These are phyloP conservation scores for Scalesia atractyloides DNA, from an alignment of 129 eudicot genomes.

Conservation along the genomic window DNA sequence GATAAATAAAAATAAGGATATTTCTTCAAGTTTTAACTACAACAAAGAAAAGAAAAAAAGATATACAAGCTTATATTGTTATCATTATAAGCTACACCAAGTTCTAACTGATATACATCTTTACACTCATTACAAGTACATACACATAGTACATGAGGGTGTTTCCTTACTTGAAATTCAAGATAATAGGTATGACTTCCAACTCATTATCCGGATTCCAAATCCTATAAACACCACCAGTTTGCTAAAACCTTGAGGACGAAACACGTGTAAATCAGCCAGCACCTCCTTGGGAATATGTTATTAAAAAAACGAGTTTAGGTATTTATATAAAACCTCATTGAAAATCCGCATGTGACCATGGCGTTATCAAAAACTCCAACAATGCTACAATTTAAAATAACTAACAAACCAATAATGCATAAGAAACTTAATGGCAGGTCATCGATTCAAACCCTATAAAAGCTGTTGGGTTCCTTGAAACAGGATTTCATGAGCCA, in stretches of 20 bases:
- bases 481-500: background rate
- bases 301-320: too few relatives aligned
- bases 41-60: background rate
- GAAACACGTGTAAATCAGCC: too few relatives aligned
- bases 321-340: background rate
- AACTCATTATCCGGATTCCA: too few relatives aligned
- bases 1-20: background rate
- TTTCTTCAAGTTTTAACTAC: background rate
- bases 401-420: background rate
- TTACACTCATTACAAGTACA: background rate
- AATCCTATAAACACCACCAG: background rate
- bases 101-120: constrained; percentile 1
- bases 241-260: background rate
- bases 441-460: background rate
- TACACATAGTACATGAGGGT: background rate
- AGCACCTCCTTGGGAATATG: too few relatives aligned
- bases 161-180: background rate
- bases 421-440: background rate
- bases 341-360: background rate
- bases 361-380: background rate
- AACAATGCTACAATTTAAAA: background rate
- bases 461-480: background rate
- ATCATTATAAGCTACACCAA: constrained; percentile 8
- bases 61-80: background rate
- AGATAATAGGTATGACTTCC: background rate